Evolutionary conservation across 305 asterid genomes (phyloP).

Genomic region (Galium porrigens): DNA sequence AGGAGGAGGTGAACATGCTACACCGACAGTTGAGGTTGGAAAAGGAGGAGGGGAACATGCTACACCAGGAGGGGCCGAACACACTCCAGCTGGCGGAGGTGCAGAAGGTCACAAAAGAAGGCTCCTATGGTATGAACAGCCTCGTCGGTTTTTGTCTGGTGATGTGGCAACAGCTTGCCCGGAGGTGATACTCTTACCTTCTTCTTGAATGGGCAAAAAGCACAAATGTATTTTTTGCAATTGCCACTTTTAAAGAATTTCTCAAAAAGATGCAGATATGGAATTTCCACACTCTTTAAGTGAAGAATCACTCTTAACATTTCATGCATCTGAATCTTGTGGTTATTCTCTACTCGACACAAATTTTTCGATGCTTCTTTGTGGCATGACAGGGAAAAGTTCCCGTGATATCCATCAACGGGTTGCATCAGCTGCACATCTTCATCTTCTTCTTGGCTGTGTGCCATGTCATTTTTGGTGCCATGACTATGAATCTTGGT

Average conservation of each 20-base stretch:
- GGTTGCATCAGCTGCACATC: slow-evolving; percentile 86
- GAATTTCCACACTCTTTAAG: neutral
- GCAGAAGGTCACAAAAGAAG: slow-evolving; percentile 32
- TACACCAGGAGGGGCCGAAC: neutral
- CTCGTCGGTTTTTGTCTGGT: slow-evolving; percentile 33
- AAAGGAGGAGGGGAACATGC: neutral
- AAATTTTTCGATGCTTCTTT: neutral
- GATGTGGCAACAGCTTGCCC: slow-evolving; percentile 36
- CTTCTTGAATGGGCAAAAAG: neutral
- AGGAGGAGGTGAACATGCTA: neutral
- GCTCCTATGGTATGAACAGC: slow-evolving; percentile 45
- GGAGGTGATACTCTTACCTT: slow-evolving; percentile 21
- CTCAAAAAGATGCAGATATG: too few species aligned
- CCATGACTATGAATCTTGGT: slow-evolving; percentile 76
- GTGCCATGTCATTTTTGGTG: slow-evolving; percentile 71
- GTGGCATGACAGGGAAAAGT: slow-evolving; percentile 44
- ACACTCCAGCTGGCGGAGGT: neutral
- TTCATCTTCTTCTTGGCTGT: slow-evolving; percentile 93
- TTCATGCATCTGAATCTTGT: neutral
- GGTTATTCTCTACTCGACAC: too few species aligned
- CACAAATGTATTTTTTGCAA: too few species aligned
- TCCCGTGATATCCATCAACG: slow-evolving; percentile 60
- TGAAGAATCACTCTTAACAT: neutral
- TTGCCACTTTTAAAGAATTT: too few species aligned
- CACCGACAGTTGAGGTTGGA: neutral